phyloP scores from a whole-genome alignment of 768 basidiomycete genomes.

The Symmetrospora coprosmae region DNA sequence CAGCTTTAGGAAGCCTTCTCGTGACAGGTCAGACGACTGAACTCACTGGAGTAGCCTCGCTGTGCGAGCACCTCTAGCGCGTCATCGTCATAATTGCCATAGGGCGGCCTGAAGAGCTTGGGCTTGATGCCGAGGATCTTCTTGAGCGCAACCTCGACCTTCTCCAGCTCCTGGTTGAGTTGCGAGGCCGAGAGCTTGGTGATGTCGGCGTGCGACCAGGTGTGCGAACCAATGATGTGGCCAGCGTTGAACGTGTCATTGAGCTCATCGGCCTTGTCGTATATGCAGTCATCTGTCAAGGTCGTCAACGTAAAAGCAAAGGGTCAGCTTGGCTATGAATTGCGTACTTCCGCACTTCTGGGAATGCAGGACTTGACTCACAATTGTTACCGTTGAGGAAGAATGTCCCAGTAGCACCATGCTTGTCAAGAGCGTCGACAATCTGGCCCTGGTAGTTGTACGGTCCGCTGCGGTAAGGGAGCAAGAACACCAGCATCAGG shows the following conservation, averaged over 20 bases:
- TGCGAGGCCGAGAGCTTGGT: constrained; percentile 16
- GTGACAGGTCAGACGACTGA: background rate
- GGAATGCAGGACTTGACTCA: too few relatives aligned
- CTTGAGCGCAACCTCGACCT: constrained; percentile 28
- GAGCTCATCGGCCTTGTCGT: constrained; percentile 1
- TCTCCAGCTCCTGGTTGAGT: constrained; percentile 27
- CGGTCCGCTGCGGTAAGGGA: too few relatives aligned
- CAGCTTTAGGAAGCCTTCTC: background rate
- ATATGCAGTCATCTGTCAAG: constrained; percentile 12
- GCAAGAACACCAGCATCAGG: too few relatives aligned
- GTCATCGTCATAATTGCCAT: constrained; percentile 18
- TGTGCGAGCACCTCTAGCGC: constrained; percentile 18
- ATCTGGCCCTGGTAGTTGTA: constrained; percentile 14
- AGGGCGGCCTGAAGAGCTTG: constrained; percentile 30
- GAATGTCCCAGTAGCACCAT: constrained; percentile 6
- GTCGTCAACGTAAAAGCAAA: too few relatives aligned
- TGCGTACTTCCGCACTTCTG: too few relatives aligned
- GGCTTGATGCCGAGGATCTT: constrained; percentile 33
- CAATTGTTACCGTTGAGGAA: constrained; percentile 3
- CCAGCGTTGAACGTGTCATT: constrained; percentile 1
- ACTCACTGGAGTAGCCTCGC: constrained; percentile 29
- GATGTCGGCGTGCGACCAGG: constrained; percentile 27
- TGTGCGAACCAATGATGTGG: constrained; percentile 12
- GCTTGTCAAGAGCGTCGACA: constrained; percentile 45
- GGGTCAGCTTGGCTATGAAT: too few relatives aligned